Evolutionary conservation across 768 basidiomycete genomes (phyloP), one percentile per base, ranked within the genome.

Genomic region (Hygrophorus russula): DNA sequence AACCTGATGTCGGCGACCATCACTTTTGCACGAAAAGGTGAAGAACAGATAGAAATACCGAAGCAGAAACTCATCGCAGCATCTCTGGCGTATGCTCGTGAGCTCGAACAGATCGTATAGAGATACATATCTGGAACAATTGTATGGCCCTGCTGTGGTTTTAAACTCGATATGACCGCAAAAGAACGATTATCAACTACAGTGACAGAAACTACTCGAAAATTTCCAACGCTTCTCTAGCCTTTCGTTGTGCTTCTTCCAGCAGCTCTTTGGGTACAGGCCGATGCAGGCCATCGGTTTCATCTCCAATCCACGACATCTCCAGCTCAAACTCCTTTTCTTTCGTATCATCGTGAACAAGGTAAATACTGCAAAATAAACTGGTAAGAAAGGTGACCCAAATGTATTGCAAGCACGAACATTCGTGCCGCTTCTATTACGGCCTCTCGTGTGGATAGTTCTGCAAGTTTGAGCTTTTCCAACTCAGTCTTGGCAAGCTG

Each of bases 321-420:
- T 99, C 96, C 19, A 99, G 76, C 59, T 98, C 96, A 50, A 99
- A 98, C 39, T 93, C 88, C 59, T 97, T 98, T 67, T 97, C 93
- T 62, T 97, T 96, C 48, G 87, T 81, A 58, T 98, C 96, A 49
- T 98, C 94, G 57, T 99, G 96, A 12, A 96, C 92, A 32, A 90
- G 76, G 63, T 99, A 91, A 58, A 98, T 94, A 58, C 94, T 99
- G 58, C 6, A 56, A 48, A 47, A 24, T 12, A 34, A 14, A 40
- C 3, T 24, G 14, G 18, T 28, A 9, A 45, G 36, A 33, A 27
- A 17, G 24, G 28, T 35, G 14, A 15, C 15, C 20, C 31, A 15
- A 12, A 31, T 44, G 5, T 11, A 30, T 36, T 8, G 8, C 20
- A 18, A 36, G 12, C 15, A 68, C 87, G 51, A 58, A 97, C 94